phyloP scores from a whole-genome alignment of 2,329 filamentous ascomycete genomes.

The Periconia sp. region DNA sequence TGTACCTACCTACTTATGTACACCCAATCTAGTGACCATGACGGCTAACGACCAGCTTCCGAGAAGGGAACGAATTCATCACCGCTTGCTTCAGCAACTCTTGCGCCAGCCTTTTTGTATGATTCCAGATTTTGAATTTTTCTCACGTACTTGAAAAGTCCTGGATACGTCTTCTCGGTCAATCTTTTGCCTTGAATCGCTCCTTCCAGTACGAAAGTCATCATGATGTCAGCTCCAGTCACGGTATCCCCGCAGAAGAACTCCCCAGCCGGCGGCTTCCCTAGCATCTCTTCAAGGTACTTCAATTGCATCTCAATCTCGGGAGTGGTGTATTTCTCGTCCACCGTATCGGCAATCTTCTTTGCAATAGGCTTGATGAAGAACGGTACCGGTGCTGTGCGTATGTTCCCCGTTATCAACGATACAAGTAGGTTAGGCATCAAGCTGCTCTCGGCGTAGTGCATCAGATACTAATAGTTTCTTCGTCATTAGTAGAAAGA shows the following conservation, averaged over 20 bases:
- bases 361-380: constrained; percentile 67
- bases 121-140: constrained; percentile 47
- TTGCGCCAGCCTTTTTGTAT: constrained; percentile 53
- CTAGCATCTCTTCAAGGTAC: constrained; percentile 55
- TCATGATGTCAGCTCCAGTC: constrained; percentile 56
- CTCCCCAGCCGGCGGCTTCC: constrained; percentile 50
- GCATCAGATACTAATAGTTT: constrained; percentile 59
- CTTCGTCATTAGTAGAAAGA: not conserved
- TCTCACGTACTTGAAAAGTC: constrained; percentile 49
- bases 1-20: not conserved
- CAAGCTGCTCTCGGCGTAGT: constrained; percentile 82
- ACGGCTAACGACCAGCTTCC: constrained; percentile 15
- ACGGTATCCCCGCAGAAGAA: constrained; percentile 54
- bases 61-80: constrained; percentile 39
- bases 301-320: constrained; percentile 52
- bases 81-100: constrained; percentile 49
- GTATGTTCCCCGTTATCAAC: constrained; percentile 59
- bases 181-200: constrained; percentile 41
- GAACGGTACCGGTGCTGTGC: constrained; percentile 62
- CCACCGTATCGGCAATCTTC: constrained; percentile 54
- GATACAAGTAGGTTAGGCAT: constrained; percentile 71
- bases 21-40: not conserved
- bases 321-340: constrained; percentile 44
- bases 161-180: constrained; percentile 49
- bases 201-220: constrained; percentile 55